Conservation (phyloP, 1,284 basidiomycete genomes). For the Phaffia rhodozyma region DNA sequence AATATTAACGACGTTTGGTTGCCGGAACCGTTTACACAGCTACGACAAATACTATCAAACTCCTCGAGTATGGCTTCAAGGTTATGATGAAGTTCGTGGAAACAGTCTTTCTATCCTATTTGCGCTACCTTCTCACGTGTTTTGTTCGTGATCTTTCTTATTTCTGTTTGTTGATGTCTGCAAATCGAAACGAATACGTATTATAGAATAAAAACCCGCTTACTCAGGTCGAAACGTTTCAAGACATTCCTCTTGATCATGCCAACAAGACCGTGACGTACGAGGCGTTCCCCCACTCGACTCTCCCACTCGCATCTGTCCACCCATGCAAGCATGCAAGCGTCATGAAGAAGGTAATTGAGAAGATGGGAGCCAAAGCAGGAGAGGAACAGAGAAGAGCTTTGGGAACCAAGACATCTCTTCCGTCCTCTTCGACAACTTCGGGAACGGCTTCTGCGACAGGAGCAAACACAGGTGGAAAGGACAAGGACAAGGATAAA, state of each 20-base stretch:
- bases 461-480: conserved; percentile 17
- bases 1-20: background rate
- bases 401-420: background rate
- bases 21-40: background rate
- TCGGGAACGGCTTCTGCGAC: background rate
- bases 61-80: conserved; percentile 84
- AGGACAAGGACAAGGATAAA: conserved; percentile 45
- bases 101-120: conserved; percentile 19
- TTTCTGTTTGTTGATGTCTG: conserved; percentile 1
- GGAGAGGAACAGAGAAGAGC: conserved; percentile 11
- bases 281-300: conserved; percentile 88
- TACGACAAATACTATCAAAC: conserved; percentile 99
- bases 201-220: conserved; percentile 69
- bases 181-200: background rate
- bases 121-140: background rate
- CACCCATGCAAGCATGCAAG: conserved; percentile 98
- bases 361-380: conserved; percentile 12
- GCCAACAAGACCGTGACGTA: conserved; percentile 98
- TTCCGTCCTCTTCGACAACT: background rate
- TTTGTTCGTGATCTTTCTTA: background rate
- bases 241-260: conserved; percentile 94
- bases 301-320: conserved; percentile 74
- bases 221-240: conserved; percentile 82
- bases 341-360: conserved; percentile 85
- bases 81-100: conserved; percentile 72